Base-by-base conservation (phyloP, 1,139 yeast species). In the Geotrichum restrictum region DNA sequence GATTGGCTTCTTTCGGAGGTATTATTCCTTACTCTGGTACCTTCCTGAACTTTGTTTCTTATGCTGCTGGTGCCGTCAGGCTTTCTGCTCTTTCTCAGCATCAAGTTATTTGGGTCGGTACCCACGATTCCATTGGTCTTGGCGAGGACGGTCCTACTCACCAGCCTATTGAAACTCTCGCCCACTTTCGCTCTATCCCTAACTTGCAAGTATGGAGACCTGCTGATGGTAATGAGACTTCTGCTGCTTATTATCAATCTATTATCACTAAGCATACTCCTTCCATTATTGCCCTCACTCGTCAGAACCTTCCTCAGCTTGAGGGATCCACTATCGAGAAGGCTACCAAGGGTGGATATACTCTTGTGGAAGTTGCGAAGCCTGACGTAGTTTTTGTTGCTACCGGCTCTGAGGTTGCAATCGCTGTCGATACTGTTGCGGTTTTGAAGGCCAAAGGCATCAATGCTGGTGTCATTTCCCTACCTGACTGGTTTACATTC, bases 71-170 rank as follows among this genome's bases (percentile, higher is more conserved):
- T 77, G 96, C 98, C 66, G 84, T 93, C 57, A 84, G 99, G 79
- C 81, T 93, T 66, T 80, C 96, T 55, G 98, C 98, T 56, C 79
- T 93, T 60, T 88, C 97, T 57, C 93, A 93, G 66, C 93, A 84
- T 74, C 96, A 95, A 64, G 85, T 88, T 64, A 83, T 88, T 70
- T 89, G 96, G 95, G 95, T 93, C 60, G 98, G 98, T 59, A 93
- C 98, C 62, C 98, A 93, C 76, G 98, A 93, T 76, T 93, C 98
- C 54, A 93, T 93, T 69, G 98, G 98, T 76, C 81, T 93, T 64
- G 98, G 98, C 77, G 98, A 93, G 80, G 98, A 93, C 71, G 98
- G 98, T 70, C 98, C 98, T 73, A 93, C 98, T 70, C 98, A 93
- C 76, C 98, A 93, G 80, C 99, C 99, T 74, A 88, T 93, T 67